Base-by-base conservation (phyloP, 345 rosid genomes). In the Citrus hindsii region DNA sequence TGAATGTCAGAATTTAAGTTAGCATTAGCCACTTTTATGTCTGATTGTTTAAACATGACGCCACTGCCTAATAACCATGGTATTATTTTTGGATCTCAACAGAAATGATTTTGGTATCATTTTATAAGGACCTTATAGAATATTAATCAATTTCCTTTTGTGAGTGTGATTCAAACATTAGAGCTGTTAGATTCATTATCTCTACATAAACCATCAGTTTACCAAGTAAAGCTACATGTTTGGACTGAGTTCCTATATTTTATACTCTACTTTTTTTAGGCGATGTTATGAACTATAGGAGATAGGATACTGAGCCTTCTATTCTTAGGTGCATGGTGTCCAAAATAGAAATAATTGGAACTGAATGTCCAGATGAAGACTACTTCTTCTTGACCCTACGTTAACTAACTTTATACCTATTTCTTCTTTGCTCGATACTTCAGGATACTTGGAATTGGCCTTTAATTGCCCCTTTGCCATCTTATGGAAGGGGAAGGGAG, bases 401-500 rank as follows among this genome's bases (percentile, higher is more conserved):
- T 64, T 63, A 25, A 37, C 28, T 24, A 10, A 25, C 42, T 61
- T 51, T 28, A 38, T 77, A 46, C 18, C 58, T 37, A 5, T 67
- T 48, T 35, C 53, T 32, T 65, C 76, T 68, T 64, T 73, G 60
- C n/a, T 84, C 83, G 70, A 71, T 82, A 64, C 73, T 81, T 77
- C 88, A 95, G 99, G 87, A 95, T 78, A 86, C 94, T 38, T 18
- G 64, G 73, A 89, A 86, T 51, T 95, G 99, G 99, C 99, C 98
- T 67, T 80, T 95, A 76, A 78, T 93, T 86, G 92, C 87, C 63
- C 93, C 98, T 64, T 87, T 95, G 83, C 97, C 97, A 27, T 95
- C 98, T 75, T 93, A 95, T 87, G 99, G 99, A 80, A 91, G 99
- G 84, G 99, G 99, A 61, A 91, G 98, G 84, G 99, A 95, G 86